A percentile compares a stretch with the other conserved stretches of the same genome.
Evolutionary conservation across 2,329 filamentous ascomycete genomes (phyloP).

Genomic region (Hirsutella minnesotensis): DNA sequence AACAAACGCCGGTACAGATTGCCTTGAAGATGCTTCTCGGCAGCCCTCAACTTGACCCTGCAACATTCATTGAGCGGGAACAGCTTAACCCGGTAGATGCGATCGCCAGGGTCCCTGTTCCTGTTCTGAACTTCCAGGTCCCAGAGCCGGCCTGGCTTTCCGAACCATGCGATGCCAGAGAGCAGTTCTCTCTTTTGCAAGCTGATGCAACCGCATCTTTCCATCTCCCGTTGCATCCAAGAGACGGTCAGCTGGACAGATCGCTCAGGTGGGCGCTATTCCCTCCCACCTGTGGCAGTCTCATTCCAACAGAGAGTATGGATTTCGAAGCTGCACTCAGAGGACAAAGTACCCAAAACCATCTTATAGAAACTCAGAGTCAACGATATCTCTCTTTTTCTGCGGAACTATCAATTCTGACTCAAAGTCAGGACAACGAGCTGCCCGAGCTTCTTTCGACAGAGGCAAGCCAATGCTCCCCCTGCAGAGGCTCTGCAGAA

Average conservation of each 20-base stretch:
- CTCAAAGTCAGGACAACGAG: too few species aligned
- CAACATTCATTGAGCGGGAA: slow-evolving; percentile 15
- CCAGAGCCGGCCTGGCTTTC: slow-evolving; percentile 12
- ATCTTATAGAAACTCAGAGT: too few species aligned
- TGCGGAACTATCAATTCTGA: neutral
- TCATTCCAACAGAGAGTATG: slow-evolving; percentile 7
- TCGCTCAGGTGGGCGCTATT: slow-evolving; percentile 14
- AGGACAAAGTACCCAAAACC: too few species aligned
- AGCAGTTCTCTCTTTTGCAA: slow-evolving; percentile 15
- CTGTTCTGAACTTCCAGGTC: slow-evolving; percentile 14
- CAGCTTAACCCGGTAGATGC: slow-evolving; percentile 13
- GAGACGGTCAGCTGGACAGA: slow-evolving; percentile 5
- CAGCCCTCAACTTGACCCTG: slow-evolving; percentile 4
- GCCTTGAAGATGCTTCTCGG: slow-evolving; percentile 12
- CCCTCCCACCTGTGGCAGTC: slow-evolving; percentile 3
- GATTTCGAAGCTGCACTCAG: slow-evolving; percentile 1
- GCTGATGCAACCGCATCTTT: slow-evolving; percentile 2
- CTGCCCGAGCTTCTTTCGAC: neutral
- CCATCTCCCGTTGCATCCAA: neutral
- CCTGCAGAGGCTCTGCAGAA: neutral
- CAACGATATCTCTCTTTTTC: neutral
- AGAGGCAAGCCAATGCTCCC: neutral
- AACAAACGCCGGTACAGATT: slow-evolving; percentile 11
- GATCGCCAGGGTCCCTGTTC: slow-evolving; percentile 15
- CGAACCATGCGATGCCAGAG: slow-evolving; percentile 7